Evolutionary conservation across 257 asterid genomes (phyloP), one percentile per base, ranked within the genome.

Genomic region (Apocynum venetum): DNA sequence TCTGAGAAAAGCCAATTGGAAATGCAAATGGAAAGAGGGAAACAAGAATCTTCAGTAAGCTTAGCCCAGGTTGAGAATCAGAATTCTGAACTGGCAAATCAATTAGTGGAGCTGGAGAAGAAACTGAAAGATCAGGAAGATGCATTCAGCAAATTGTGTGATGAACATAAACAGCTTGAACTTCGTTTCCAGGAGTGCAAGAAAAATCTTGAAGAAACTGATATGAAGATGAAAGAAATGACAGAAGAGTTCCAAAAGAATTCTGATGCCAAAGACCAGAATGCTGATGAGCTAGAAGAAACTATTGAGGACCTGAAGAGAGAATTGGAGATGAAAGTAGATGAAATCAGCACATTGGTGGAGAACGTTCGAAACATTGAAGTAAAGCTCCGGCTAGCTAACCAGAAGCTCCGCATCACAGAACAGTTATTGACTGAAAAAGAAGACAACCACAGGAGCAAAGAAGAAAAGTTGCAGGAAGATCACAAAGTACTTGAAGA

Each of bases 311-410:
- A 89, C 43, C 86, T 93, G 72, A 88, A 79, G 82, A 78, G 85
- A 47, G 97, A 93, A 43, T 79, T 91, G 63, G 99, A 93, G 85
- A 96, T 96, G 94, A 96, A 91, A 85, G 91, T 12, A 43, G 99
- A 96, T 63, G 98, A 93, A 77, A 72, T 89, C 41, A 80, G 84
- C 60, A 82, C 91, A 49, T 60, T 93, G 84, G 72, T 73, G 69
- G 97, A 93, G 77, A 89, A 88, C 69, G 86, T 96, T 67, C 87
- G 93, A 13, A 91, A 81, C 63, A 81, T 80, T 68, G 99, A 96
- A 84, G 98, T 96, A n/a, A 91, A 91, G 91, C 90, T 88, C 40
- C 90, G 97, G n/a, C 79, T 94, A 78, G 81, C 92, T 36, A 86
- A 85, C 77, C 98, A 92, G 89, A 94, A 91, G 86, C 96, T 94